These are phyloP conservation scores for Pachysandra terminalis DNA, from an alignment of 164 flowering plant species.

Conservation along the genomic window DNA sequence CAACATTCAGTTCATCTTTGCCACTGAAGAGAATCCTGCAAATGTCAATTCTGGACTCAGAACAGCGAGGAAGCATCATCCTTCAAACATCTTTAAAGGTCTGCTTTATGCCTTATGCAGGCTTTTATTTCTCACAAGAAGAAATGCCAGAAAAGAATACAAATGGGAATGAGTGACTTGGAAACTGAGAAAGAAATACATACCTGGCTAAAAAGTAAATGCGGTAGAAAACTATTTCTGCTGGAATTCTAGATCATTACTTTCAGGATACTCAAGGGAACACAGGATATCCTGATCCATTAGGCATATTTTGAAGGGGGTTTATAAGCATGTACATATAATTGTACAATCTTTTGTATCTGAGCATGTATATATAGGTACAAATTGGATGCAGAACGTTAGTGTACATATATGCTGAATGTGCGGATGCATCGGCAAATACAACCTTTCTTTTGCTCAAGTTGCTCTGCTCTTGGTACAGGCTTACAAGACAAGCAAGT, in stretches of 20 bases:
- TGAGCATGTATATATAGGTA: too few relatives aligned
- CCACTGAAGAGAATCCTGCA: background rate
- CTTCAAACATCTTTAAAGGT: background rate
- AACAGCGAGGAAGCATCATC: background rate
- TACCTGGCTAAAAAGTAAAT: too few relatives aligned
- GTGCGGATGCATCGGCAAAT: background rate
- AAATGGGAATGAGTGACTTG: constrained; percentile 3
- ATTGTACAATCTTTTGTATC: too few relatives aligned
- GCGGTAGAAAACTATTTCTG: background rate
- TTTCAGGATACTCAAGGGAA: constrained; percentile 1
- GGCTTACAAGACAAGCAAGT: background rate
- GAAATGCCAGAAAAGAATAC: constrained; percentile 4
- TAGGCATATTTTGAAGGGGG: background rate
- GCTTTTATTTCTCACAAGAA: background rate
- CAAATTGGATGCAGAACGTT: background rate
- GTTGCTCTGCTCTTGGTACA: background rate
- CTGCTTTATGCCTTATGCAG: constrained; percentile 8
- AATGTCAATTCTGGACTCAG: background rate
- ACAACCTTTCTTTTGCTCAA: background rate
- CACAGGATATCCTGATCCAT: background rate
- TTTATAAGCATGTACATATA: background rate
- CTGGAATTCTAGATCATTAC: background rate
- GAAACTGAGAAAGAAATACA: background rate
- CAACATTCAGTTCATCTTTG: background rate
- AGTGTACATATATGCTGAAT: background rate